Base-by-base conservation (phyloP, 495 filamentous ascomycete genomes). In the Neurospora tetraspora region DNA sequence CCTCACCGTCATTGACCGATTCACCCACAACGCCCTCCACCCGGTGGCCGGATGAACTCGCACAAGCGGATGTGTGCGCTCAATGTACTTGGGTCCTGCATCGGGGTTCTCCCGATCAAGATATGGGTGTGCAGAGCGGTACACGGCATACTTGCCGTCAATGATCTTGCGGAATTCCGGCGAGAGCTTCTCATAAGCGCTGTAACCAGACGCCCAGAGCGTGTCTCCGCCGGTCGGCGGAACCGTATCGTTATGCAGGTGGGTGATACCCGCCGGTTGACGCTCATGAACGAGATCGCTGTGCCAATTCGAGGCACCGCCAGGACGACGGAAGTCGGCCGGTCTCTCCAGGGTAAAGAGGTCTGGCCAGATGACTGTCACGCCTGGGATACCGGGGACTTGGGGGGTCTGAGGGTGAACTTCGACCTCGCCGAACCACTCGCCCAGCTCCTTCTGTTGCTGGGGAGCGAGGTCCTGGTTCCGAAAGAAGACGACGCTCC, bases 401-500 rank as follows among this genome's bases (percentile, higher is more conserved):
- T 92, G 89, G 2, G 90, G 85, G 0, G 87, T 88, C 88, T 92
- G 90, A 0, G 90, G 91, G 78, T 92, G 91, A 37, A 92, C 78
- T 73, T 93, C 90, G 47, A 91, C 80, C 72, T 90, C 87, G 0
- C 91, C 91, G 76, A 84, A 92, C 73, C 86, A 86, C 76, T 92
- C 87, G 1, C 90, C 90, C 12, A 93, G 80, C 18, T 83, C 84
- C 70, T 89, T 89, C 75, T 93, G 91, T 75, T 93, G 85, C 74
- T 92, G 89, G 1, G 91, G 90, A 8, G 85, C 84, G 59, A 94
- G 82, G 71, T 92, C 89, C 75, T 94, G 91, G 73, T 92, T 85
- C 6, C 91, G 84, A 82, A 93, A 91, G 80, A 94, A 93, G 39
- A 93, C 91, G 12, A 94, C 91, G 71, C 89, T 91, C 38, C 91